phyloP scores from a whole-genome alignment of 2,329 filamentous ascomycete species.

The Aureobasidium sp. region DNA sequence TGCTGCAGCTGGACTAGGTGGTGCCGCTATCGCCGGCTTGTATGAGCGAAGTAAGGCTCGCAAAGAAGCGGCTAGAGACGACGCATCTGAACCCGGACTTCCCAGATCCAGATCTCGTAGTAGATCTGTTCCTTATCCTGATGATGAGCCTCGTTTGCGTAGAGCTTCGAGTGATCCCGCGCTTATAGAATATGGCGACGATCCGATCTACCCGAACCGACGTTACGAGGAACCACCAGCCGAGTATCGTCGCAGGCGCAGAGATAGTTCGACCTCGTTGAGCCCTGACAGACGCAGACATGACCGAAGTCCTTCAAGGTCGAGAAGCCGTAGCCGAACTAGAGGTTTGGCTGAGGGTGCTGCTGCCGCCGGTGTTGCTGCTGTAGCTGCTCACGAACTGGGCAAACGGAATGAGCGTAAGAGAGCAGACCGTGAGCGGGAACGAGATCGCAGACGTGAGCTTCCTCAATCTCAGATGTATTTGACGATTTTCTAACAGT shows the following conservation, averaged over 20 bases:
- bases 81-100: conserved; percentile 26
- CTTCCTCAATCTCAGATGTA: conserved; percentile 11
- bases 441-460: conserved; percentile 36
- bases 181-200: conserved; percentile 56
- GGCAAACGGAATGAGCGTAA: conserved; percentile 48
- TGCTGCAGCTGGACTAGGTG: conserved; percentile 51
- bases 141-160: conserved; percentile 28
- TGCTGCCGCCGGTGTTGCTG: conserved; percentile 49
- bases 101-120: conserved; percentile 30
- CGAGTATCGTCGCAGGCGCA: conserved; percentile 33
- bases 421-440: conserved; percentile 34
- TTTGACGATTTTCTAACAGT: not conserved
- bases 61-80: conserved; percentile 43
- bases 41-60: conserved; percentile 56
- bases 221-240: conserved; percentile 33
- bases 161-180: conserved; percentile 39
- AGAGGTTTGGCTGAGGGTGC: conserved; percentile 46
- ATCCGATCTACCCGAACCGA: conserved; percentile 50
- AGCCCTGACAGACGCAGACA: conserved; percentile 27
- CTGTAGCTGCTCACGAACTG: conserved; percentile 47
- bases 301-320: conserved; percentile 25
- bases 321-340: conserved; percentile 40
- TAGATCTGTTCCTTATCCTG: conserved; percentile 32
- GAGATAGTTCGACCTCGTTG: conserved; percentile 34
- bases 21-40: conserved; percentile 51